A percentile compares a stretch with the other conserved stretches of the same genome.
Evolutionary conservation across 1,284 basidiomycete species (phyloP).

Genomic region (Coniferiporia sulphurascens): DNA sequence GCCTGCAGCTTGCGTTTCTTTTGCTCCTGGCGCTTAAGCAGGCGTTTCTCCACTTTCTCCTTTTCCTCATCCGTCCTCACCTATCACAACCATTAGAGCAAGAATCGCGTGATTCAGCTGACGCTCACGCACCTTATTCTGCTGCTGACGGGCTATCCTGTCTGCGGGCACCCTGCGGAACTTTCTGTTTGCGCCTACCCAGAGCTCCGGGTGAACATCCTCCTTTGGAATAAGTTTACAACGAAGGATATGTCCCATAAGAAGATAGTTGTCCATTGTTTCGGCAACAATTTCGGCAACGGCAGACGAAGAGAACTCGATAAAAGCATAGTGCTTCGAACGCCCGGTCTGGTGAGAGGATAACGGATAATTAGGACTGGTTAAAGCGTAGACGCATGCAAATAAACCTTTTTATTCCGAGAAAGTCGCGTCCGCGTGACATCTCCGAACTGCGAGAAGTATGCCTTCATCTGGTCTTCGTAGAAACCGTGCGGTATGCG

Average conservation of each 20-base stretch:
- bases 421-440: conserved; percentile 88
- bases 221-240: conserved; percentile 87
- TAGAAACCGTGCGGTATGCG: conserved; percentile 96
- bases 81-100: conserved; percentile 35
- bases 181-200: conserved; percentile 95
- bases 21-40: conserved; percentile 75
- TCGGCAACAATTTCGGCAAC: conserved; percentile 96
- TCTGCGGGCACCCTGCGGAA: conserved; percentile 77
- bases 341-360: conserved; percentile 68
- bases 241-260: conserved; percentile 89
- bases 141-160: conserved; percentile 66
- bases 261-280: conserved; percentile 98
- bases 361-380: background rate
- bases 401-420: conserved; percentile 83
- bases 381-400: background rate
- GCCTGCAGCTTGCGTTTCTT: conserved; percentile 78
- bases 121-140: conserved; percentile 65
- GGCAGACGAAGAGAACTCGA: conserved; percentile 87
- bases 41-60: conserved; percentile 58
- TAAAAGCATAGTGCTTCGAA: conserved; percentile 95
- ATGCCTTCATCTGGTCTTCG: conserved; percentile 88
- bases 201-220: conserved; percentile 87
- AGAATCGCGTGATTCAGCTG: background rate
- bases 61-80: conserved; percentile 73
- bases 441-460: conserved; percentile 94